Conservation (phyloP, 805 yeast genomes). For the Metschnikowia noctiluminum region DNA sequence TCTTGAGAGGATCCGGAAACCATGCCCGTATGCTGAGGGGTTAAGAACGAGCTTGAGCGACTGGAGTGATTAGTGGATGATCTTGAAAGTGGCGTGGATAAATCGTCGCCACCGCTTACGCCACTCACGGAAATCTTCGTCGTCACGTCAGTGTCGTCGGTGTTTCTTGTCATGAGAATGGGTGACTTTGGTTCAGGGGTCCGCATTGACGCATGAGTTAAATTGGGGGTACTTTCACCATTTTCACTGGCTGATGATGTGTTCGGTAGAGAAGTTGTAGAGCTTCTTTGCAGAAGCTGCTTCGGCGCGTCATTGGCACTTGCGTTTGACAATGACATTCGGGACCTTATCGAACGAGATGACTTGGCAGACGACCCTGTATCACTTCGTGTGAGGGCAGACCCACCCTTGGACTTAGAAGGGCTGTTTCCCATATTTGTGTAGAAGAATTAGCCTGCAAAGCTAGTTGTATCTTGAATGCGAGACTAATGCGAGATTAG, state of each 20-base stretch:
- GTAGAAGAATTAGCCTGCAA: not conserved
- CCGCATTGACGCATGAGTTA: slow-evolving; percentile 45
- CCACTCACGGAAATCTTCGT: slow-evolving; percentile 8
- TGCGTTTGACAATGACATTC: slow-evolving; percentile 23
- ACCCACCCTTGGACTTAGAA: slow-evolving; percentile 40
- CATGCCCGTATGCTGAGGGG: slow-evolving; percentile 19
- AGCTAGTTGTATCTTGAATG: not conserved
- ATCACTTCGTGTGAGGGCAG: slow-evolving; percentile 53
- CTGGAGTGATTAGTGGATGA: slow-evolving; percentile 17
- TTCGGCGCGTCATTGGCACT: slow-evolving; percentile 28
- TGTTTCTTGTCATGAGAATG: slow-evolving; percentile 55
- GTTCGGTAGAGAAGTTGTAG: slow-evolving; percentile 22
- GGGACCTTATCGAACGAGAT: slow-evolving; percentile 44
- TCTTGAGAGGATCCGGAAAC: slow-evolving; percentile 9
- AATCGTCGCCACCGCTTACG: slow-evolving; percentile 16
- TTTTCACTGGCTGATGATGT: slow-evolving; percentile 20
- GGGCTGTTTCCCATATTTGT: slow-evolving; percentile 49
- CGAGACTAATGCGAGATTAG: not conserved
- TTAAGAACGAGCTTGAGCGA: slow-evolving; percentile 14
- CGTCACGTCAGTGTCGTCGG: slow-evolving; percentile 30
- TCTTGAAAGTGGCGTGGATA: slow-evolving; percentile 20
- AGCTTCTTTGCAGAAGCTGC: slow-evolving; percentile 29
- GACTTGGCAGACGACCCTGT: slow-evolving; percentile 51
- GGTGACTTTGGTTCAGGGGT: slow-evolving; percentile 72
- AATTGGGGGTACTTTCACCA: not conserved